phyloP scores from a whole-genome alignment of 2,329 filamentous ascomycete genomes.

The Graphium sp. region DNA sequence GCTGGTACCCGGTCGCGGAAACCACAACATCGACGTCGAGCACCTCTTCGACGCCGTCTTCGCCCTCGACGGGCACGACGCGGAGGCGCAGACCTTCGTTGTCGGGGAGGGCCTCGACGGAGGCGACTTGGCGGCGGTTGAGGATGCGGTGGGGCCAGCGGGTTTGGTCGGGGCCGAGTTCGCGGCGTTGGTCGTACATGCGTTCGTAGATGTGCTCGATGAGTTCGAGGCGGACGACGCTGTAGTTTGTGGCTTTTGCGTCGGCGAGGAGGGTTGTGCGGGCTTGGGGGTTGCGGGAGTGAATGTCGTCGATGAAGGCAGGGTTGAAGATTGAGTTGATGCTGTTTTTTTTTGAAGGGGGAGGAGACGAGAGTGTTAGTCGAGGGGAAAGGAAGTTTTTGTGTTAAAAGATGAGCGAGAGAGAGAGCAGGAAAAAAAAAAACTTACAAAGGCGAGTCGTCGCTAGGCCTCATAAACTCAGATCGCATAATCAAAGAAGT shows the following conservation, averaged over 20 bases:
- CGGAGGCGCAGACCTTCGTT: slow-evolving; percentile 35
- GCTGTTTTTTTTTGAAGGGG: slow-evolving; percentile 25
- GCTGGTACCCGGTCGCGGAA: slow-evolving; percentile 72
- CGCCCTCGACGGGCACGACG: slow-evolving; percentile 25
- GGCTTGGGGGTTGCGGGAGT: slow-evolving; percentile 43
- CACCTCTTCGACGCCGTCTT: slow-evolving; percentile 29
- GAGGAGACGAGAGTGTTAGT: slow-evolving; percentile 13
- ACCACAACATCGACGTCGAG: slow-evolving; percentile 69
- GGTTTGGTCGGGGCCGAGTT: slow-evolving; percentile 47
- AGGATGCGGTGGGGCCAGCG: slow-evolving; percentile 75
- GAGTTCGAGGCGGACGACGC: slow-evolving; percentile 78
- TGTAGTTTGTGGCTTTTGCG: slow-evolving; percentile 82
- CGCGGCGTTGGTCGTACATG: slow-evolving; percentile 72
- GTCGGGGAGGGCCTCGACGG: slow-evolving; percentile 35
- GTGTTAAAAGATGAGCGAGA: slow-evolving; percentile 2
- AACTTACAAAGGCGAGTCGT: slow-evolving; percentile 87
- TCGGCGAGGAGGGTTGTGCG: slow-evolving; percentile 45
- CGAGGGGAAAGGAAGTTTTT: not conserved
- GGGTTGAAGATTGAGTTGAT: slow-evolving; percentile 97
- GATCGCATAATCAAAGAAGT: slow-evolving; percentile 69
- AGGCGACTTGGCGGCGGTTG: slow-evolving; percentile 46
- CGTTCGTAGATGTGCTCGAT: slow-evolving; percentile 79
- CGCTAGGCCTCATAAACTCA: slow-evolving; percentile 72
- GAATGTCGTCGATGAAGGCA: slow-evolving; percentile 63
- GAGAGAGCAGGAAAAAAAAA: slow-evolving; percentile 1